A percentile compares a stretch with the other conserved stretches of the same genome.
Evolutionary conservation across 2,329 filamentous ascomycete genomes (phyloP).

Genomic region (Rugonectria rugulosa): DNA sequence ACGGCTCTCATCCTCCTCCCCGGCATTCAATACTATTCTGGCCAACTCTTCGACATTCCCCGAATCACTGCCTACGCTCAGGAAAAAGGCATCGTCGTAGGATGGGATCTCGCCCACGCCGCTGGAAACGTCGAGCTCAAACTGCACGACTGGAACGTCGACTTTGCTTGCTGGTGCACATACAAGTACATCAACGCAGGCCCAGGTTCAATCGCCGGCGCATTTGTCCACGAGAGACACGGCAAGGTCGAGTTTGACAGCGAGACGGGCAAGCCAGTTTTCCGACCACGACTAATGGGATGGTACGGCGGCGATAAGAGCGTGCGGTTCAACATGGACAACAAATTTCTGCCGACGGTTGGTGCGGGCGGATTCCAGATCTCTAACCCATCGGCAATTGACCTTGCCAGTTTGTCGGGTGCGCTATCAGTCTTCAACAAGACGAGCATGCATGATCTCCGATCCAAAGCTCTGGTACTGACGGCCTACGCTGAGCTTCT

Average conservation of each 20-base stretch:
- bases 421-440: conserved; percentile 77
- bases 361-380: conserved; percentile 85
- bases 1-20: conserved; percentile 82
- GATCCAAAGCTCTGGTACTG: conserved; percentile 74
- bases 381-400: conserved; percentile 82
- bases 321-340: conserved; percentile 84
- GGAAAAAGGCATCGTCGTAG: conserved; percentile 73
- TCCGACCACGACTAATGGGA: conserved; percentile 73
- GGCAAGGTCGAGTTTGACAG: conserved; percentile 59
- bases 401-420: conserved; percentile 77
- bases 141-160: conserved; percentile 88
- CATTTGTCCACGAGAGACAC: conserved; percentile 82
- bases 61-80: conserved; percentile 81
- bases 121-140: conserved; percentile 81
- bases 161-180: conserved; percentile 92
- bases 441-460: conserved; percentile 72
- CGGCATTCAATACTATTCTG: conserved; percentile 91
- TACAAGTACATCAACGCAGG: conserved; percentile 95
- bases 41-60: conserved; percentile 85
- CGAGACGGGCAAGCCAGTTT: conserved; percentile 50
- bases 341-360: conserved; percentile 76
- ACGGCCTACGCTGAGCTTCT: conserved; percentile 81
- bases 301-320: conserved; percentile 89
- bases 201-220: conserved; percentile 79
- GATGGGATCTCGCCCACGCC: conserved; percentile 90